These are phyloP conservation scores for Corylus americana DNA, from an alignment of 306 rosid genomes.

Conservation along the genomic window DNA sequence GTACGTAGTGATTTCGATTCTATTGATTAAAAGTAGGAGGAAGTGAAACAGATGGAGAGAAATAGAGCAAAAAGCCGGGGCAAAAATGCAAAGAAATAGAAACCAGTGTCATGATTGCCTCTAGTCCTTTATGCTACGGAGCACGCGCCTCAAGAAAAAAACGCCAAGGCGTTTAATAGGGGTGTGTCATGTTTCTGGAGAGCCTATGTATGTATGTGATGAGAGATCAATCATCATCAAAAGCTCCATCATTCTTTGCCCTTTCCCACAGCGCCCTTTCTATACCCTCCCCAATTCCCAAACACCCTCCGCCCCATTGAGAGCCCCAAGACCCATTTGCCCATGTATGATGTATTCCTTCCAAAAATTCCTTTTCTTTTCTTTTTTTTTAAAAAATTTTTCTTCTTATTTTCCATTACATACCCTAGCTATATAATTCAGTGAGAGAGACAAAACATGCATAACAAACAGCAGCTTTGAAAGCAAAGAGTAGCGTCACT, in stretches of 20 bases:
- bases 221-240: slow-evolving; percentile 47
- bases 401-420: background rate
- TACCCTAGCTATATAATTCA: background rate
- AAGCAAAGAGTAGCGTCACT: background rate
- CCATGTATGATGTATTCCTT: background rate
- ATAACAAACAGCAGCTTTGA: slow-evolving; percentile 4
- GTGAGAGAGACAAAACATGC: background rate
- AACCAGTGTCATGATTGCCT: slow-evolving; percentile 22
- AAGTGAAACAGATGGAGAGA: background rate
- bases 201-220: slow-evolving; percentile 22
- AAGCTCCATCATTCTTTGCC: slow-evolving; percentile 69
- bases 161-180: slow-evolving; percentile 40
- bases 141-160: slow-evolving; percentile 72
- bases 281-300: slow-evolving; percentile 13
- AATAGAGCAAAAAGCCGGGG: background rate
- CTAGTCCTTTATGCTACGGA: slow-evolving; percentile 28
- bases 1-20: too few species aligned
- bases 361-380: background rate
- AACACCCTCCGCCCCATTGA: background rate
- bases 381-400: background rate
- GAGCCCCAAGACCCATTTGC: slow-evolving; percentile 1
- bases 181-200: slow-evolving; percentile 54
- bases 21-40: background rate
- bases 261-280: slow-evolving; percentile 26
- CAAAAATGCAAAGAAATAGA: slow-evolving; percentile 23